Percentiles rank a stretch among this genome's conserved stretches.
phyloP scores from a whole-genome alignment of 257 asterid species.

The Voacanga thouarsii region DNA sequence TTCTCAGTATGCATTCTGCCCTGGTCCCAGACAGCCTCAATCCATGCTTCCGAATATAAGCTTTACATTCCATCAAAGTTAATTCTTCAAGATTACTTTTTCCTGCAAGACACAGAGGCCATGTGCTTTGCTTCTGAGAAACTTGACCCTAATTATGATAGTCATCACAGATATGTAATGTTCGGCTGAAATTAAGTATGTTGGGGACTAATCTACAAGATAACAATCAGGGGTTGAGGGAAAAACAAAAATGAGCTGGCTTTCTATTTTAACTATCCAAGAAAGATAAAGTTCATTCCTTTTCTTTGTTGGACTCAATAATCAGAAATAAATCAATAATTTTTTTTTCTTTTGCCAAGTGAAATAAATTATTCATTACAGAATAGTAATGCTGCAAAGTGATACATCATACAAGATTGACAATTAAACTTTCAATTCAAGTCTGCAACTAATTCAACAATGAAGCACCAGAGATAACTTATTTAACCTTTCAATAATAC shows the following conservation, averaged over 20 bases:
- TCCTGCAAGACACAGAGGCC: slow-evolving; percentile 29
- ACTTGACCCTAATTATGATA: not conserved
- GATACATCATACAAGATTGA: not conserved
- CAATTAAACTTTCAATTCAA: not conserved
- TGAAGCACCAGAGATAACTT: not conserved
- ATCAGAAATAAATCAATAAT: not conserved
- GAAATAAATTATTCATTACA: not conserved
- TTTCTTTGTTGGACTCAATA: not conserved
- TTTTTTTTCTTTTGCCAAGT: too few species aligned
- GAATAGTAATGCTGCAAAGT: not conserved
- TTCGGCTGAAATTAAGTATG: not conserved
- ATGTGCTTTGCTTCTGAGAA: not conserved
- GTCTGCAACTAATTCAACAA: not conserved
- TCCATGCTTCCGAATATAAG: slow-evolving; percentile 49
- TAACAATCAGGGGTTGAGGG: not conserved
- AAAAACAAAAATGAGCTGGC: not conserved
- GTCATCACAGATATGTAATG: not conserved
- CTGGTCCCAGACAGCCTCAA: slow-evolving; percentile 68
- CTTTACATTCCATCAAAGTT: slow-evolving; percentile 49
- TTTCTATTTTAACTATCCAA: not conserved
- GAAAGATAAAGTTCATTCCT: not conserved
- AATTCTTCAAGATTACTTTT: slow-evolving; percentile 38
- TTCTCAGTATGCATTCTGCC: slow-evolving; percentile 55
- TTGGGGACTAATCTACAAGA: not conserved
- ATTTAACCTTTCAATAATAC: not conserved